A percentile compares a stretch with the other conserved stretches of the same genome.
These are phyloP conservation scores for Rhodofomes roseus DNA, from an alignment of 1,284 basidiomycete genomes.

Conservation along the genomic window DNA sequence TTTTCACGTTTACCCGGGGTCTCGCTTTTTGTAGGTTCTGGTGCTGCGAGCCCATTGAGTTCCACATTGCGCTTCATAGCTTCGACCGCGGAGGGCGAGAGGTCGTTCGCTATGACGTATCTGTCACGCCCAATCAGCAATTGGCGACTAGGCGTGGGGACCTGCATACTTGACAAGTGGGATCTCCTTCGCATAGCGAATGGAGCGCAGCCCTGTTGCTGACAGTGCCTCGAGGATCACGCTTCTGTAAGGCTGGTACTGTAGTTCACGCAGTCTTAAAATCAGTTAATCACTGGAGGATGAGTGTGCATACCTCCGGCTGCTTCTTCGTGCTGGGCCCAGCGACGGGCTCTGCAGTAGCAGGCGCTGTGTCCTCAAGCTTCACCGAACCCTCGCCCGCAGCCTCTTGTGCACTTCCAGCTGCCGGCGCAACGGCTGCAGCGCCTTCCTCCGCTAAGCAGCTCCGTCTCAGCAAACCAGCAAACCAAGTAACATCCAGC, in stretches of 20 bases:
- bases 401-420: not conserved
- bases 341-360: not conserved
- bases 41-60: conserved; percentile 75
- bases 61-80: conserved; percentile 89
- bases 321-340: conserved; percentile 4
- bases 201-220: conserved; percentile 92
- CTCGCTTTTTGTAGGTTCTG: conserved; percentile 15
- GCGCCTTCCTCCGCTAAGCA: conserved; percentile 3
- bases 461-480: not conserved
- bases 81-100: conserved; percentile 79
- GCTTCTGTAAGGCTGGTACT: conserved; percentile 55
- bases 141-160: not conserved
- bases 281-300: not conserved
- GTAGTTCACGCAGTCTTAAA: not conserved
- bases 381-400: not conserved
- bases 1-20: conserved; percentile 13
- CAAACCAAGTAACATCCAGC: too few relatives aligned
- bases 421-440: not conserved
- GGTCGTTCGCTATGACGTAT: conserved; percentile 91
- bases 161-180: conserved; percentile 73
- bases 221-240: conserved; percentile 93
- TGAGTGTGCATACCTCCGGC: conserved; percentile 10
- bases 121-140: conserved; percentile 35
- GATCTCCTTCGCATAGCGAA: conserved; percentile 98
- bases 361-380: not conserved